phyloP scores from a whole-genome alignment of 352 stramenopile genomes.

The Phytophthora aleatoria region DNA sequence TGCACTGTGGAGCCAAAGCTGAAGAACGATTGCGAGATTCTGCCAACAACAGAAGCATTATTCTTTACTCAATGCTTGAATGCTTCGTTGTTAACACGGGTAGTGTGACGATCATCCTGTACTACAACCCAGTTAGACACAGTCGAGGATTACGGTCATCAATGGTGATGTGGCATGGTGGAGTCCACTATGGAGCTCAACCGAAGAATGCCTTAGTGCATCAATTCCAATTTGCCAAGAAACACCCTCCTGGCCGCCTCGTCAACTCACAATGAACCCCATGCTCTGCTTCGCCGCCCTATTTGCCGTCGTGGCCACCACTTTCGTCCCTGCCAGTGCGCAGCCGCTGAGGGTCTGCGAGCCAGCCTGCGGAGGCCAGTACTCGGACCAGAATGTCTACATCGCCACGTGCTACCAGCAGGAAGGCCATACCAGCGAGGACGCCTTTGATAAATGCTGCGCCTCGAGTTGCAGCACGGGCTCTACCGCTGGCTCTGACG shows the following conservation, averaged over 20 bases:
- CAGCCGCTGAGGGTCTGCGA: neutral
- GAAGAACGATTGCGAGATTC: too few relatives aligned
- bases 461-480: neutral
- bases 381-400: neutral
- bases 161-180: too few relatives aligned
- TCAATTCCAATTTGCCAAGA: neutral
- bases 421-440: neutral
- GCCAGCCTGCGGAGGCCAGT: neutral
- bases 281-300: neutral
- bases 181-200: too few relatives aligned
- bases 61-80: too few relatives aligned
- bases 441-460: neutral
- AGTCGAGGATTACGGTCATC: too few relatives aligned
- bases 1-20: too few relatives aligned
- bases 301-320: neutral
- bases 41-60: too few relatives aligned
- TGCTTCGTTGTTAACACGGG: too few relatives aligned
- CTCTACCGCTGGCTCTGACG: too few relatives aligned
- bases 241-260: neutral
- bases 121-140: too few relatives aligned
- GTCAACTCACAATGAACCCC: neutral
- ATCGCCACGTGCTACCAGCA: neutral
- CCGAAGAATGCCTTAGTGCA: neutral
- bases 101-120: too few relatives aligned
- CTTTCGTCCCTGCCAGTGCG: neutral